Percentiles rank a stretch among this genome's conserved stretches.
These are phyloP conservation scores for Ustilaginoidea virens DNA, from an alignment of 2,329 filamentous ascomycete genomes.

Conservation along the genomic window DNA sequence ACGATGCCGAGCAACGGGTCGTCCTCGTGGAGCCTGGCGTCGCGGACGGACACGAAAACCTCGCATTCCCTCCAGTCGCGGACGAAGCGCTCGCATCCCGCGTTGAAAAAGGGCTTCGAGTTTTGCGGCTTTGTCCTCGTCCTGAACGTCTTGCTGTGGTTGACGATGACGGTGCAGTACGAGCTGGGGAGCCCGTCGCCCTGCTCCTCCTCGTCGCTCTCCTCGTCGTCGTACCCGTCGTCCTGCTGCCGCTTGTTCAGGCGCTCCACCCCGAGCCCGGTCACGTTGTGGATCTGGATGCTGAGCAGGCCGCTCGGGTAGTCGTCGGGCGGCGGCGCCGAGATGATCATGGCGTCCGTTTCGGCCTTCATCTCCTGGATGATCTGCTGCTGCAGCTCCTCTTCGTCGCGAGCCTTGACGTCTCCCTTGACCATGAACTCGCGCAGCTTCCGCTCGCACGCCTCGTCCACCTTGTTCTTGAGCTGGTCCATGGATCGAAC, in stretches of 20 bases:
- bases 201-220: slow-evolving; percentile 39
- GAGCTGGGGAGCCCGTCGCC: slow-evolving; percentile 52
- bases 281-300: slow-evolving; percentile 59
- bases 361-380: slow-evolving; percentile 46
- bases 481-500: slow-evolving; percentile 43
- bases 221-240: slow-evolving; percentile 28
- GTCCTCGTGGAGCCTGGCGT: slow-evolving; percentile 52
- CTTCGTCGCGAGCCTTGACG: slow-evolving; percentile 34
- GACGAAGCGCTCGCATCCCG: slow-evolving; percentile 57
- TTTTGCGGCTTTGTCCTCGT: slow-evolving; percentile 67
- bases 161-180: slow-evolving; percentile 60
- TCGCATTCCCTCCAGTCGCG: slow-evolving; percentile 52
- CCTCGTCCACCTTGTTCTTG: slow-evolving; percentile 36
- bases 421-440: slow-evolving; percentile 36
- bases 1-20: slow-evolving; percentile 56
- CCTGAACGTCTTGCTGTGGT: slow-evolving; percentile 54
- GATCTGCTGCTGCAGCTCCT: slow-evolving; percentile 53
- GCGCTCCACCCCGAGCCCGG: slow-evolving; percentile 45
- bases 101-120: slow-evolving; percentile 65
- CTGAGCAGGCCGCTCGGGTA: slow-evolving; percentile 53
- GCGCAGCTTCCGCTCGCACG: slow-evolving; percentile 46
- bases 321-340: slow-evolving; percentile 45
- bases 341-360: slow-evolving; percentile 51
- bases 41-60: slow-evolving; percentile 51
- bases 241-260: slow-evolving; percentile 37